phyloP scores from a whole-genome alignment of 345 rosid genomes.

The Isatis tinctoria region DNA sequence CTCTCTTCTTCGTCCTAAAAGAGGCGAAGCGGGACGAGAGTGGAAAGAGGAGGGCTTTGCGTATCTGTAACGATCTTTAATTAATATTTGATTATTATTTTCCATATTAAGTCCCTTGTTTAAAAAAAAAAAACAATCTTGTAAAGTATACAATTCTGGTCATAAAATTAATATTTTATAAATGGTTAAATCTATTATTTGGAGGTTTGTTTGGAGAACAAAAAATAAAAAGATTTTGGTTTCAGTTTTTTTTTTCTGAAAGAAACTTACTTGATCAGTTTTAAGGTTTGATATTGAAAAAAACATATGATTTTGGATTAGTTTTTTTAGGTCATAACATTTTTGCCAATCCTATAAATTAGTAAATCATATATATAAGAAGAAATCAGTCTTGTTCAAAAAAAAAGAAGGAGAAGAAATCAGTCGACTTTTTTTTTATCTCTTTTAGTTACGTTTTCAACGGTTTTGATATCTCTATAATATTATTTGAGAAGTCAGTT shows the following conservation, averaged over 20 bases:
- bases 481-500: no score
- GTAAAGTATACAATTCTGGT: background rate
- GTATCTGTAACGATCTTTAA: slow-evolving; percentile 22
- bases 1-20: background rate
- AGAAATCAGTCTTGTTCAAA: background rate
- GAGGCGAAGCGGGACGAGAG: slow-evolving; percentile 36
- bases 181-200: no score
- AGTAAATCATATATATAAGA: background rate
- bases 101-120: background rate
- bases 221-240: background rate
- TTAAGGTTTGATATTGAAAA: no score
- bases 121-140: background rate
- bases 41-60: slow-evolving; percentile 31
- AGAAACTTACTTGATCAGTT: no score
- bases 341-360: background rate
- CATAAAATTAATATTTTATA: background rate
- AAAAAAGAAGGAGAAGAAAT: background rate
- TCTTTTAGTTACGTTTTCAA: background rate
- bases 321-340: background rate
- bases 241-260: no score
- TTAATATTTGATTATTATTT: background rate
- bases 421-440: background rate
- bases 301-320: no score
- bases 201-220: no score
- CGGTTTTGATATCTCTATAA: background rate